Evolutionary conservation across 2,329 filamentous ascomycete genomes (phyloP).

Genomic region (Onygenales sp.): DNA sequence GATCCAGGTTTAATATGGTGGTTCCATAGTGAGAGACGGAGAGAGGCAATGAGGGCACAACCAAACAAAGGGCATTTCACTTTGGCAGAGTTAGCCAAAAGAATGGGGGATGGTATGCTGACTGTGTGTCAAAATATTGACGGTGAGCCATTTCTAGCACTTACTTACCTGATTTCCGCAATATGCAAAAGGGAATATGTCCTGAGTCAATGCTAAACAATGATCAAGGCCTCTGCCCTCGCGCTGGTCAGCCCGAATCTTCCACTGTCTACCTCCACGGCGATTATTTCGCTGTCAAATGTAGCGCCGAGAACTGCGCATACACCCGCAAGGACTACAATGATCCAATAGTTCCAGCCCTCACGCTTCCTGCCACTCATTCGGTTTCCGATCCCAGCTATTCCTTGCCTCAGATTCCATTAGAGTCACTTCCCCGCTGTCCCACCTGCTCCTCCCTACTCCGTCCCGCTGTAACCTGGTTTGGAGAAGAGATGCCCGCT

Average conservation of each 20-base stretch:
- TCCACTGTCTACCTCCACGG: conserved; percentile 2
- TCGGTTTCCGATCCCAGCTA: conserved; percentile 1
- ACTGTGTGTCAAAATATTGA: conserved; percentile 2
- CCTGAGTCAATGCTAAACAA: background rate
- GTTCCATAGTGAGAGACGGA: conserved; percentile 1
- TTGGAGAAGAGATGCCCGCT: background rate
- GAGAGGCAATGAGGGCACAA: background rate
- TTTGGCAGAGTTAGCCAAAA: background rate
- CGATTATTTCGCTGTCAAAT: conserved; percentile 1
- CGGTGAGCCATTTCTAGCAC: background rate
- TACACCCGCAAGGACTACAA: background rate
- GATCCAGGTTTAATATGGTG: background rate
- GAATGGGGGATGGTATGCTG: background rate
- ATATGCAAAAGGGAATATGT: background rate
- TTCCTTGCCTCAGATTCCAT: background rate
- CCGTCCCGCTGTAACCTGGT: background rate
- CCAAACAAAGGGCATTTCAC: background rate
- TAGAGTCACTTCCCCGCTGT: background rate
- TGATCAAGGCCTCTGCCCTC: background rate
- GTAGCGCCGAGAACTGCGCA: conserved; percentile 1
- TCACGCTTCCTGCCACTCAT: conserved; percentile 1
- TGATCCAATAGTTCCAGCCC: background rate
- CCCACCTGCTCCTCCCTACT: background rate
- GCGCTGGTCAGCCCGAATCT: background rate
- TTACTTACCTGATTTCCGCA: background rate